phyloP scores from a whole-genome alignment of 805 yeast genomes.

The Saccharomyces mikatae region DNA sequence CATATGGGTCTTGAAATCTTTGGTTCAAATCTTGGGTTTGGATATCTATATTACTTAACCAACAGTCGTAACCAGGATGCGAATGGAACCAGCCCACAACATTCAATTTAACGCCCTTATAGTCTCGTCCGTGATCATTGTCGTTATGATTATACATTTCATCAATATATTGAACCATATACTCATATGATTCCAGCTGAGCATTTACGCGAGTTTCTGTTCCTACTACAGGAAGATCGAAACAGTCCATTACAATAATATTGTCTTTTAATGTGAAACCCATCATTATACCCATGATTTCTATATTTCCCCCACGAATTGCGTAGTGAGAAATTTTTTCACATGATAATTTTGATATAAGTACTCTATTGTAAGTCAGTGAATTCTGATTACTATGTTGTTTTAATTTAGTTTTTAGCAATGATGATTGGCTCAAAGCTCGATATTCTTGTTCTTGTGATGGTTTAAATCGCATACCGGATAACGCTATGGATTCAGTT shows the following conservation, averaged over 20 bases:
- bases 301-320: slow-evolving; percentile 74
- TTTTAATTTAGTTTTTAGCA: neutral
- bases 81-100: slow-evolving; percentile 98
- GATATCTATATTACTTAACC: slow-evolving; percentile 91
- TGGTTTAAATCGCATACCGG: neutral
- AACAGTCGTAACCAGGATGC: slow-evolving; percentile 97
- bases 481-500: neutral
- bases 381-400: slow-evolving; percentile 1
- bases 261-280: slow-evolving; percentile 55
- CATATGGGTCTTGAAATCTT: slow-evolving; percentile 81
- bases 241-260: slow-evolving; percentile 71
- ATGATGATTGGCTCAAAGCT: neutral
- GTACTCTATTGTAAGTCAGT: slow-evolving; percentile 14
- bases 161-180: slow-evolving; percentile 78
- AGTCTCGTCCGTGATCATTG: slow-evolving; percentile 39
- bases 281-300: slow-evolving; percentile 90
- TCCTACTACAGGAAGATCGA: slow-evolving; percentile 87
- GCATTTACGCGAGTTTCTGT: slow-evolving; percentile 96
- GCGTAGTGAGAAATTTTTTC: slow-evolving; percentile 76
- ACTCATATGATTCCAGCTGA: slow-evolving; percentile 87
- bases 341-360: slow-evolving; percentile 61
- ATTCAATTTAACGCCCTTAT: slow-evolving; percentile 23
- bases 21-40: slow-evolving; percentile 82
- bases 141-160: slow-evolving; percentile 35
- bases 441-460: neutral